Evolutionary conservation across 2,329 filamentous ascomycete genomes (phyloP).

Genomic region (Sclerotinia subarctica): DNA sequence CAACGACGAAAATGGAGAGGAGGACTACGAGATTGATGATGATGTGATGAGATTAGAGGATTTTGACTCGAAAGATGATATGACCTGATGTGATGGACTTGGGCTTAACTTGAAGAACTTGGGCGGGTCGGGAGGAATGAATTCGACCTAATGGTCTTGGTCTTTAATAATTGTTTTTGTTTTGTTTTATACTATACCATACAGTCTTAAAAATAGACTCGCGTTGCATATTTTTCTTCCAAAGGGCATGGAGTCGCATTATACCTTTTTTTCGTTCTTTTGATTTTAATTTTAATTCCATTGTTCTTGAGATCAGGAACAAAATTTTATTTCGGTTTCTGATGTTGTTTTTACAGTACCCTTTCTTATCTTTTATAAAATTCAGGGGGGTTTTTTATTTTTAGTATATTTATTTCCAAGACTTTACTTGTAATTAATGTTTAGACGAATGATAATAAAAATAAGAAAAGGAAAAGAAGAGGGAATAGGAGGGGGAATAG

Average conservation of each 20-base stretch:
- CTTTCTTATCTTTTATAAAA: too few species aligned
- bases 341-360: not conserved
- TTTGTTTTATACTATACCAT: constrained; percentile 1
- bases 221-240: not conserved
- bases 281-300: not conserved
- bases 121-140: too few species aligned
- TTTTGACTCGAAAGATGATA: not conserved
- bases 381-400: too few species aligned
- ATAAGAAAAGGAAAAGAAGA: too few species aligned
- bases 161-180: not conserved
- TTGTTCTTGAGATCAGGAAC: not conserved
- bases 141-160: too few species aligned
- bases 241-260: not conserved
- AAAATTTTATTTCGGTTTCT: not conserved
- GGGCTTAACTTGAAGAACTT: too few species aligned
- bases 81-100: not conserved
- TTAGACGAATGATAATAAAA: too few species aligned
- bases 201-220: constrained; percentile 3
- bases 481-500: too few species aligned
- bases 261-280: not conserved
- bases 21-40: constrained; percentile 50
- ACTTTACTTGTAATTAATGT: too few species aligned
- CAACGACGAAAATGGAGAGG: constrained; percentile 43
- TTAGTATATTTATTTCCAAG: too few species aligned
- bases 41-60: constrained; percentile 38